phyloP scores from a whole-genome alignment of 768 basidiomycete genomes.

The Tephrocybe sp. region DNA sequence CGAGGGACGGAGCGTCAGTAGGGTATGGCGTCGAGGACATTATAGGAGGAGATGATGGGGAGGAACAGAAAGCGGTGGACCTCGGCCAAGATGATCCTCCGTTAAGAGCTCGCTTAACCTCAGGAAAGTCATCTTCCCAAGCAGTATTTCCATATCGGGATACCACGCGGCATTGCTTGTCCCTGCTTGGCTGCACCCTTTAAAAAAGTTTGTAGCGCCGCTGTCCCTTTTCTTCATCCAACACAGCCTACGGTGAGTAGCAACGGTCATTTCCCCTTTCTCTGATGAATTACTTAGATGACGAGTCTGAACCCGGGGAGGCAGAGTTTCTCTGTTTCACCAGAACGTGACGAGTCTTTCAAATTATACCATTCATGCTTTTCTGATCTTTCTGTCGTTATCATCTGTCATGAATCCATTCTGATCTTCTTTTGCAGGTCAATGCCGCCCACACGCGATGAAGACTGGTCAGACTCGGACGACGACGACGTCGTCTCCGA shows the following conservation, averaged over 20 bases:
- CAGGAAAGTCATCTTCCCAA: conserved; percentile 1
- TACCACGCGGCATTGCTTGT: conserved; percentile 19
- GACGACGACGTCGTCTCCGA: conserved; percentile 58
- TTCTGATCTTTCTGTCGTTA: conserved; percentile 55
- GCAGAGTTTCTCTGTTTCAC: conserved; percentile 60
- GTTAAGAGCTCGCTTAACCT: conserved; percentile 17
- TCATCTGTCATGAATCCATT: conserved; percentile 15
- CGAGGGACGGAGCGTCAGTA: conserved; percentile 30
- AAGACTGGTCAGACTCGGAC: conserved; percentile 84
- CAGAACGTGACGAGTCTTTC: conserved; percentile 62
- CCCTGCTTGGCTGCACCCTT: conserved; percentile 23
- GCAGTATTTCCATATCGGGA: conserved; percentile 13
- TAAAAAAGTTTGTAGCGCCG: conserved; percentile 17
- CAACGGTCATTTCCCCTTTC: conserved; percentile 5
- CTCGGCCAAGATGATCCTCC: conserved; percentile 28
- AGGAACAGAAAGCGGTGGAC: conserved; percentile 18
- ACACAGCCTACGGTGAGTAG: conserved; percentile 21
- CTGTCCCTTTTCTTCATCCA: conserved; percentile 13
- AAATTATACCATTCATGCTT: conserved; percentile 91
- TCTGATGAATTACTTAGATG: conserved; percentile 52
- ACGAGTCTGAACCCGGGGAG: conserved; percentile 76
- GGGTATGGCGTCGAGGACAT: conserved; percentile 23
- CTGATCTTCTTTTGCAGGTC: conserved; percentile 18
- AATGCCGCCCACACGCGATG: conserved; percentile 46
- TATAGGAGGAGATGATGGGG: conserved; percentile 26